Evolutionary conservation across 352 stramenopile species (phyloP), one percentile per base, ranked within the genome.

Genomic region (Phytopythium cucurbitacearum): DNA sequence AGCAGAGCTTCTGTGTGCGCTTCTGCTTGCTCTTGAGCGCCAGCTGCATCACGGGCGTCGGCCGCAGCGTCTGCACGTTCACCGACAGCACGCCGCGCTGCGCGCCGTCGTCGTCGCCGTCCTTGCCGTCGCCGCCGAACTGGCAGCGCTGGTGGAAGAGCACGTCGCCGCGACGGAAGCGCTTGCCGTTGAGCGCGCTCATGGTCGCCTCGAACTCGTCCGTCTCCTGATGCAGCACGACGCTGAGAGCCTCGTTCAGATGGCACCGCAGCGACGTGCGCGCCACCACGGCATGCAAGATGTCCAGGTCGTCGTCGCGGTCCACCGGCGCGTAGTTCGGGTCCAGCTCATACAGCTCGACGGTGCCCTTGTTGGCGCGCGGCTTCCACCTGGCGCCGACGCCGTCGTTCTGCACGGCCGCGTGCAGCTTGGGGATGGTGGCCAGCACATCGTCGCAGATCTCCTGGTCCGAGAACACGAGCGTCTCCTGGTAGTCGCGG

Each of bases 191-290:
- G 13, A 89, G 44, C 35, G 71, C 57, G 48, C 69, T 59, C 73
- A 85, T 84, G 8, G 74, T 76, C 21, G 65, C 58, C 34, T 78
- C 62, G 41, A 80, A 85, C 34, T 58, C 59, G 13, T 63, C 47
- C 44, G 74, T 73, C 13, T 85, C 61, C 32, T 64, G 62, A 37
- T 79, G 64, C 10, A 80, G 43, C 37, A 87, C 41, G 45, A 87
- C 73, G 47, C 72, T 87, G 37, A 87, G 53, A 16, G 79, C 71
- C 33, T 89, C 78, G 41, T 89, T 86, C 47, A 89, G 44, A 55
- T 86, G 75, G 53, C 71, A 86, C 0, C 55, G 60, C 13, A 89
- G 58, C 60, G 80, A 71, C 0, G 64, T 74, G 47, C 80, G 83
- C 48, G 73, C 73, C 36, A 80, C 62, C 1, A 79, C 41, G 0